Conservation (phyloP, 257 asterid genomes). For the Solanum sejunctum region DNA sequence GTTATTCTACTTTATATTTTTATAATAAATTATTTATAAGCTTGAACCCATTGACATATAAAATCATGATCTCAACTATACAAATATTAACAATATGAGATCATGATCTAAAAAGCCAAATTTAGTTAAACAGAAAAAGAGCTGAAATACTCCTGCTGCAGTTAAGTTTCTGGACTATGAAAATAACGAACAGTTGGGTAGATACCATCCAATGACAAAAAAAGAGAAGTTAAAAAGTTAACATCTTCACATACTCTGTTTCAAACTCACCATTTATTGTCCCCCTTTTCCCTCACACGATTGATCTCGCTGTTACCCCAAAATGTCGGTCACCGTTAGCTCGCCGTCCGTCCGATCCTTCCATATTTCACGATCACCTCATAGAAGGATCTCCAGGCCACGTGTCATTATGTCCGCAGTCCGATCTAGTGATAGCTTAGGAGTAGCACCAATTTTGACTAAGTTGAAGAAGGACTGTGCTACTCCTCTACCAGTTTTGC, state of each 20-base stretch:
- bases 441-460: slow-evolving; percentile 32
- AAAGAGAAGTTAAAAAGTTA: neutral
- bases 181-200: neutral
- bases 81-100: too few species aligned
- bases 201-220: slow-evolving; percentile 1
- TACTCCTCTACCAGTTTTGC: slow-evolving; percentile 62
- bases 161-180: neutral
- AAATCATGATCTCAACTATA: too few species aligned
- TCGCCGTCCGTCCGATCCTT: slow-evolving; percentile 32
- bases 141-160: neutral
- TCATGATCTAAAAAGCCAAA: too few species aligned
- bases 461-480: slow-evolving; percentile 60
- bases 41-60: too few species aligned
- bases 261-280: neutral
- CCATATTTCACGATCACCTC: slow-evolving; percentile 10
- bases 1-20: too few species aligned
- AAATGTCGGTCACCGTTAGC: slow-evolving; percentile 38
- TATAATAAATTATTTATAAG: too few species aligned
- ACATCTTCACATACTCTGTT: neutral
- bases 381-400: slow-evolving; percentile 5
- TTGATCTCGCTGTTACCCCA: slow-evolving; percentile 14
- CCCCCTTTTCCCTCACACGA: slow-evolving; percentile 3
- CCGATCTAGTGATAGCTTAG: slow-evolving; percentile 17
- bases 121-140: neutral
- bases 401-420: slow-evolving; percentile 24